Conservation (phyloP, 2,329 filamentous ascomycete genomes). For the Penicillium brevicompactum region DNA sequence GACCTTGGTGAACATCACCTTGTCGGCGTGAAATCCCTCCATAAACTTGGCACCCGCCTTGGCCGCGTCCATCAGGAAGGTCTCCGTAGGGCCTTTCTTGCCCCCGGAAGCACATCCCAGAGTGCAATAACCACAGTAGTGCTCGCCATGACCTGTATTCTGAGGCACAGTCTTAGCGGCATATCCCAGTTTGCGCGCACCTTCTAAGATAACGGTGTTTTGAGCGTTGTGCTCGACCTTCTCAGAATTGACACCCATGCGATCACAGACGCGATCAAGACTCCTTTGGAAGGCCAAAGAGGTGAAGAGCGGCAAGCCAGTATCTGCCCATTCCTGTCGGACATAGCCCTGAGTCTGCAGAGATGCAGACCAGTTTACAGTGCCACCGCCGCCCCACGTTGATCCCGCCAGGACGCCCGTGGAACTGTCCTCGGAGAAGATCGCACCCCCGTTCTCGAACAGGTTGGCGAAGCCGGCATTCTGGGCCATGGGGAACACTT, state of each 20-base stretch:
- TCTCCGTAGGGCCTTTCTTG: constrained; percentile 77
- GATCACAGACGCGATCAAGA: constrained; percentile 74
- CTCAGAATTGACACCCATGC: constrained; percentile 73
- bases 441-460: constrained; percentile 67
- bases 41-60: constrained; percentile 77
- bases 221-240: constrained; percentile 71
- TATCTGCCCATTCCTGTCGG: constrained; percentile 75
- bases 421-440: constrained; percentile 59
- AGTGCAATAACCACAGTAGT: constrained; percentile 71
- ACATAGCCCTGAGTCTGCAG: constrained; percentile 74
- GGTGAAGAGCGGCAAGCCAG: constrained; percentile 72
- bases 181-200: constrained; percentile 73
- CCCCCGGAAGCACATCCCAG: constrained; percentile 64
- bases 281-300: constrained; percentile 74
- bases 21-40: constrained; percentile 75
- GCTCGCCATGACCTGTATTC: constrained; percentile 73
- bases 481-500: constrained; percentile 74
- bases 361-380: constrained; percentile 78
- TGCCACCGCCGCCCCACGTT: constrained; percentile 83
- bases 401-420: constrained; percentile 68
- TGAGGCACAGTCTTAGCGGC: constrained; percentile 70
- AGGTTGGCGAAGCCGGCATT: constrained; percentile 62
- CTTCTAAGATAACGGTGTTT: constrained; percentile 74
- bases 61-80: constrained; percentile 78
- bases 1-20: constrained; percentile 65